Evolutionary conservation across 371 early-diverging fungal genomes (phyloP), one percentile per base, ranked within the genome.

Genomic region (Mucor lusitanicus): DNA sequence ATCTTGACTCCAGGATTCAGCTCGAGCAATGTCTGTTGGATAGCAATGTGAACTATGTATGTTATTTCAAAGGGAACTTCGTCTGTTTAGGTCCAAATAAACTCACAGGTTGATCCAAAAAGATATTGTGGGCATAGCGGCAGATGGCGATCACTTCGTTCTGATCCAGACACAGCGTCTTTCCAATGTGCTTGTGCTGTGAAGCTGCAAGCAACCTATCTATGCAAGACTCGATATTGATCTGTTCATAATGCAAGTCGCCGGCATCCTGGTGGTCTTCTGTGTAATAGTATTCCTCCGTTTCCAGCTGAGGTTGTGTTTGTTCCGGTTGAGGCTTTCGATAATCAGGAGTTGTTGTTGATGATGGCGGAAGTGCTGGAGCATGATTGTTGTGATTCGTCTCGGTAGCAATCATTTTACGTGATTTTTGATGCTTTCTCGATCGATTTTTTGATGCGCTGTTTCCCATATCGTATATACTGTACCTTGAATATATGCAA

Each of bases 1-100:
- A 99, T 91, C 76, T 98, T 98, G 59, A 98, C 93, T 23, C 97
- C 96, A 6, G 98, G 92, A 42, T 91, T 90, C 55, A 99, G 81
- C 74, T 99, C 98, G 21, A 99, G 79, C 55, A 99, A 85, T 3
- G 95, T 86, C 61, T 82, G 54, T 32, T 57, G 44, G 13, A 33
- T 53, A 4, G 11, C 12, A 11, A 40, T 17, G 40, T 40, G 17
- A 46, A 19, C 46, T 46, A 19, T 46, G 46, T 21, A 46, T 46
- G 46, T 46, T 19, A 46, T 21, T 46, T n/a, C n/a, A 46, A 46
- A 21, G 3, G 11, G 8, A 17, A 0, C 11, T 1, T 7, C 11
- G 21, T 46, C 11, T 21, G 21, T 46, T 46, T 21, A 46, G 11
- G 6, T 12, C 3, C 46, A 44, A 61, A 30, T 33, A 15, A 48